Conservation (phyloP, 139 green algal genomes). For the Chlorella sp. region DNA sequence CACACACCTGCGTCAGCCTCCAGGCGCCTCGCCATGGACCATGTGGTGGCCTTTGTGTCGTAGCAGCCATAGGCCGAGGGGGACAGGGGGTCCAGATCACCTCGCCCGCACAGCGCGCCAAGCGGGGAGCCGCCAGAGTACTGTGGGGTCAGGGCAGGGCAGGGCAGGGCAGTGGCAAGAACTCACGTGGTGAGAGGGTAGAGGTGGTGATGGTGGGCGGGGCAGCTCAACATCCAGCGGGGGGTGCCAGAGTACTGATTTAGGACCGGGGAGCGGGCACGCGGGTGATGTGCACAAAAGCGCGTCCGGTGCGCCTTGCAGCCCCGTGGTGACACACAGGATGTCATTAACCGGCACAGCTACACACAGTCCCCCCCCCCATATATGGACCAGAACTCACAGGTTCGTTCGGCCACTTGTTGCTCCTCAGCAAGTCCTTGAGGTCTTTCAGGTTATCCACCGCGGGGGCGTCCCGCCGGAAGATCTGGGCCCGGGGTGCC, state of each 20-base stretch:
- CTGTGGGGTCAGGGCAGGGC: background rate
- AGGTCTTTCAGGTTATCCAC: slow-evolving; percentile 54
- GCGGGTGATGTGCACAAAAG: background rate
- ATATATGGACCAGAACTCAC: background rate
- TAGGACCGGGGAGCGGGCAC: background rate
- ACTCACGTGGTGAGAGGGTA: background rate
- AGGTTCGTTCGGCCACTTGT: slow-evolving; percentile 57
- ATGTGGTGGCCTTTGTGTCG: slow-evolving; percentile 68
- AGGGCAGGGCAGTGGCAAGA: no score
- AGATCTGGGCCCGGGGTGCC: slow-evolving; percentile 67
- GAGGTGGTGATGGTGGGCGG: background rate
- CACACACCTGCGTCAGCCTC: slow-evolving; percentile 55
- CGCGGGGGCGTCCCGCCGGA: slow-evolving; percentile 59
- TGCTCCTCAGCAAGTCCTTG: slow-evolving; percentile 69
- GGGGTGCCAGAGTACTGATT: slow-evolving; percentile 12
- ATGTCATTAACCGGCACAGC: no score
- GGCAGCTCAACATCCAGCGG: slow-evolving; percentile 45
- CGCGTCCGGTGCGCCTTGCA: background rate
- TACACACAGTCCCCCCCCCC: background rate
- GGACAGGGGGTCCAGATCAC: slow-evolving; percentile 56
- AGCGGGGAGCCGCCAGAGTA: slow-evolving; percentile 43
- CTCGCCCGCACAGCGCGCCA: slow-evolving; percentile 62
- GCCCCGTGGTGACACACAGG: no score
- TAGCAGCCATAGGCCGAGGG: slow-evolving; percentile 60
- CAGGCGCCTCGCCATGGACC: slow-evolving; percentile 50